A percentile compares a stretch with the other conserved stretches of the same genome.
Evolutionary conservation across 192 early-diverging fungal genomes (phyloP).

Genomic region (Kappamyces sp.): DNA sequence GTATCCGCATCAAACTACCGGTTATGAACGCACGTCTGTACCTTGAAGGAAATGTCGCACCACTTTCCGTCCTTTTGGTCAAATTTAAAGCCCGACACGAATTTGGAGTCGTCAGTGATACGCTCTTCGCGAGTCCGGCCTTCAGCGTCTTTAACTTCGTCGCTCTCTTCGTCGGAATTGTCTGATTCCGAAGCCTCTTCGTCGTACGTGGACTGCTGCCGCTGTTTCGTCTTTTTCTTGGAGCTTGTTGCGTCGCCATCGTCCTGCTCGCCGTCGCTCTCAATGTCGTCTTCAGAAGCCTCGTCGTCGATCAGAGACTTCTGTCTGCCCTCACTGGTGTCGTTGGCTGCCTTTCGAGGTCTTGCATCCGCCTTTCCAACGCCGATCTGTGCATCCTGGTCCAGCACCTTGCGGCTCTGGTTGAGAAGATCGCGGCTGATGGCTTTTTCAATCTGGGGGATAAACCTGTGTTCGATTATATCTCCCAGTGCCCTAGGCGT

Average conservation of each 20-base stretch:
- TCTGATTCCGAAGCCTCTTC: slow-evolving; percentile 41
- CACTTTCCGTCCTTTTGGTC: slow-evolving; percentile 59
- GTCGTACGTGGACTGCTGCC: slow-evolving; percentile 73
- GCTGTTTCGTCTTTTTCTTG: slow-evolving; percentile 52
- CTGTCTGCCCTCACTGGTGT: slow-evolving; percentile 18
- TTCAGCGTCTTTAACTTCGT: slow-evolving; percentile 26
- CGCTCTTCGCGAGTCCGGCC: slow-evolving; percentile 41
- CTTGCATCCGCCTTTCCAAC: slow-evolving; percentile 17
- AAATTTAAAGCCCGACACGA: slow-evolving; percentile 67
- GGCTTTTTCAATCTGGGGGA: slow-evolving; percentile 63
- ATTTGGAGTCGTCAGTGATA: slow-evolving; percentile 51
- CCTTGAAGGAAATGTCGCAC: slow-evolving; percentile 75
- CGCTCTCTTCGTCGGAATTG: slow-evolving; percentile 29
- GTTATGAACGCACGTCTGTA: slow-evolving; percentile 11
- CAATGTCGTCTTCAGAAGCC: slow-evolving; percentile 58
- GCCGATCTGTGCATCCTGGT: slow-evolving; percentile 20
- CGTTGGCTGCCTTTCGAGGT: background rate
- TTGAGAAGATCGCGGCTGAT: slow-evolving; percentile 78
- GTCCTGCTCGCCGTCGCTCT: slow-evolving; percentile 54
- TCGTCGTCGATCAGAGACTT: slow-evolving; percentile 42
- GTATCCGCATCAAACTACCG: slow-evolving; percentile 76
- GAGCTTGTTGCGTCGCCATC: slow-evolving; percentile 68
- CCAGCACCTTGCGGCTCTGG: slow-evolving; percentile 24
- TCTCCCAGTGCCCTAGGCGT: slow-evolving; percentile 58
- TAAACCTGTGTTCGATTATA: slow-evolving; percentile 69